Conservation (phyloP, 306 rosid species). For the Rubus parviflorus region DNA sequence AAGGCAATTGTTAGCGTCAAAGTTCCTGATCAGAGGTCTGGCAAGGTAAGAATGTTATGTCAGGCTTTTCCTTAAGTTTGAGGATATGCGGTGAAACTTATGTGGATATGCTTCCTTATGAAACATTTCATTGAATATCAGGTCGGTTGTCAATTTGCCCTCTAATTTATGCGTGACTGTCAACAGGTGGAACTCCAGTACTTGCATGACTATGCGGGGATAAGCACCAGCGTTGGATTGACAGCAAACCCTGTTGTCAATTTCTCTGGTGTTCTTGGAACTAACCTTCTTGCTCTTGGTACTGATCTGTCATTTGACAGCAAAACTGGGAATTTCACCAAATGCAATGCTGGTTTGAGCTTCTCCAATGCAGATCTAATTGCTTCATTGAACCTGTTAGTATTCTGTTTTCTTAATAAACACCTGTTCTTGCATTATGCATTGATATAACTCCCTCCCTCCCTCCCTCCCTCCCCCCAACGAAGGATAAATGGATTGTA, state of each 20-base stretch:
- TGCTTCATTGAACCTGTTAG: slow-evolving; percentile 77
- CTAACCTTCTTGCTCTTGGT: slow-evolving; percentile 63
- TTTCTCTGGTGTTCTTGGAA: slow-evolving; percentile 78
- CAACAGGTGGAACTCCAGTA: slow-evolving; percentile 83
- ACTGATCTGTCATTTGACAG: slow-evolving; percentile 73
- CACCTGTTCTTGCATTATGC: no score
- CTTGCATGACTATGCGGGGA: slow-evolving; percentile 76
- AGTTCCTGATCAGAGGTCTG: slow-evolving; percentile 89
- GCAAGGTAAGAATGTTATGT: slow-evolving; percentile 59
- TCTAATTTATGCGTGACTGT: slow-evolving; percentile 26
- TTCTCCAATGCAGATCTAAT: slow-evolving; percentile 60
- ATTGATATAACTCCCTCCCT: no score
- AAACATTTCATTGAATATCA: slow-evolving; percentile 2
- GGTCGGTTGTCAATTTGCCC: neutral
- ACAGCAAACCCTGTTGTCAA: slow-evolving; percentile 81
- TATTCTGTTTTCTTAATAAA: neutral
- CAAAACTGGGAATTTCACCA: slow-evolving; percentile 64
- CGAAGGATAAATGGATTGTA: neutral
- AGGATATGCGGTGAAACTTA: neutral
- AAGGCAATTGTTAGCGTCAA: slow-evolving; percentile 73
- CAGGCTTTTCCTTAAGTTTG: neutral
- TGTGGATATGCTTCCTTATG: neutral
- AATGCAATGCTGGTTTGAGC: slow-evolving; percentile 66
- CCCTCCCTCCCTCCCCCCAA: neutral
- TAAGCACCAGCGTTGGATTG: slow-evolving; percentile 75